A percentile compares a stretch with the other conserved stretches of the same genome.
Evolutionary conservation across 2,329 filamentous ascomycete genomes (phyloP).

Genomic region (Colletotrichum aenigma): DNA sequence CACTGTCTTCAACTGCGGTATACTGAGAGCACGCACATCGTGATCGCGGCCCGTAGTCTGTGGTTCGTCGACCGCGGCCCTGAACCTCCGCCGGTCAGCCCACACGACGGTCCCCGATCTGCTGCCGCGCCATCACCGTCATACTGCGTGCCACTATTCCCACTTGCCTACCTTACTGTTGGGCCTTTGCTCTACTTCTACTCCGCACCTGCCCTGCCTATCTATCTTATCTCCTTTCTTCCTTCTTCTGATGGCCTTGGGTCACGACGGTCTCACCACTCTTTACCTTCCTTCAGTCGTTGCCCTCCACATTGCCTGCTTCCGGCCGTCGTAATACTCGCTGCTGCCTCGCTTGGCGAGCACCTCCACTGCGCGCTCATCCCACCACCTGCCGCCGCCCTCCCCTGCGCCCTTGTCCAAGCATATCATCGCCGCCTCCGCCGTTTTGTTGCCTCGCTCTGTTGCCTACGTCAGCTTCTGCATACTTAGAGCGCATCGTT

Average conservation of each 20-base stretch:
- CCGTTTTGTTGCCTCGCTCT: background rate
- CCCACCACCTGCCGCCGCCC: background rate
- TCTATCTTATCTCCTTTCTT: constrained; percentile 2
- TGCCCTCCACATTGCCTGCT: background rate
- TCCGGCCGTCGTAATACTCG: background rate
- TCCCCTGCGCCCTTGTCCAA: background rate
- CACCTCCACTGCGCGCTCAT: background rate
- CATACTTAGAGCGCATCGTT: constrained; percentile 40
- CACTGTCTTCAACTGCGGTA: constrained; percentile 1
- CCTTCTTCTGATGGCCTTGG: constrained; percentile 4
- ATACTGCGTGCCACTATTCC: constrained; percentile 16
- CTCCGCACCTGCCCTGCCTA: constrained; percentile 2
- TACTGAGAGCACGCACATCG: background rate
- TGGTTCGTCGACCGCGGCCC: background rate
- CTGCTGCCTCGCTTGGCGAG: background rate
- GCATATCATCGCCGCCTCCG: background rate
- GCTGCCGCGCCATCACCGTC: background rate
- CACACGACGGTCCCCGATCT: background rate
- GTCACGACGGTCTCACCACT: background rate
- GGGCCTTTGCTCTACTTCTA: constrained; percentile 10
- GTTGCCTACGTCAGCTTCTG: background rate
- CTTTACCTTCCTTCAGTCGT: background rate
- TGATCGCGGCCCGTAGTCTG: background rate
- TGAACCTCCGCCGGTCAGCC: background rate
- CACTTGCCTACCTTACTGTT: background rate